Percentiles rank a stretch among this genome's conserved stretches.
Conservation (phyloP, 2,329 filamentous ascomycete genomes). For the Cladosporium sp. region DNA sequence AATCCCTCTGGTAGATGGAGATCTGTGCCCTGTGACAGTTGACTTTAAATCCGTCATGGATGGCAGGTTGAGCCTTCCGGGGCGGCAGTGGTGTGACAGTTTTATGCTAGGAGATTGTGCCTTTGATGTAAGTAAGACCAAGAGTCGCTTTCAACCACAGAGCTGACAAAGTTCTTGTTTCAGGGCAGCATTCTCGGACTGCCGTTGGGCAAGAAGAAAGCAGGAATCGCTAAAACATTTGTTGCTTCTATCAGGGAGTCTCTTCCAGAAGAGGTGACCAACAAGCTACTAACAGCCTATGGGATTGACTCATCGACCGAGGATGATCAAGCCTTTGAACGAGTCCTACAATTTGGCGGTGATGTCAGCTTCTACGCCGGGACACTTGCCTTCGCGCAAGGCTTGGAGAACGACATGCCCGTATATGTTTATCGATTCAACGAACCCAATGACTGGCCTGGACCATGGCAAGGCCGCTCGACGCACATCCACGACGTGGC, state of each 20-base stretch:
- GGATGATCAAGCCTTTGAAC: slow-evolving; percentile 43
- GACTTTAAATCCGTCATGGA: slow-evolving; percentile 26
- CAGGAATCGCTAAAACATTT: slow-evolving; percentile 40
- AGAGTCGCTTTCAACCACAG: background rate
- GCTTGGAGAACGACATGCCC: slow-evolving; percentile 17
- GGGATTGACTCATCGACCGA: slow-evolving; percentile 37
- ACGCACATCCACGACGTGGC: slow-evolving; percentile 50
- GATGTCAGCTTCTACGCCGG: slow-evolving; percentile 52
- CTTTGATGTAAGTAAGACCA: slow-evolving; percentile 39
- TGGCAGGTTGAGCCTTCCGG: slow-evolving; percentile 39
- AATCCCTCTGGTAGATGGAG: slow-evolving; percentile 45
- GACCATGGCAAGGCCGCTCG: slow-evolving; percentile 41
- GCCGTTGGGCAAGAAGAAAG: slow-evolving; percentile 23
- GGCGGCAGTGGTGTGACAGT: slow-evolving; percentile 48
- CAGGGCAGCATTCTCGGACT: slow-evolving; percentile 28
- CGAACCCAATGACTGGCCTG: slow-evolving; percentile 50
- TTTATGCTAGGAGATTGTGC: slow-evolving; percentile 51
- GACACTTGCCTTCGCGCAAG: slow-evolving; percentile 42
- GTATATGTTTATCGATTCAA: slow-evolving; percentile 49
- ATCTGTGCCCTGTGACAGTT: slow-evolving; percentile 37
- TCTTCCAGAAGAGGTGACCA: slow-evolving; percentile 31
- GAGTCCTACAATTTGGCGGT: slow-evolving; percentile 46
- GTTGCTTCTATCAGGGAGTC: slow-evolving; percentile 36
- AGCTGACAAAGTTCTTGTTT: background rate
- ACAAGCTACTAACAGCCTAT: slow-evolving; percentile 42